Evolutionary conservation across 2,329 filamentous ascomycete genomes (phyloP).

Genomic region (Phialophora tarda): DNA sequence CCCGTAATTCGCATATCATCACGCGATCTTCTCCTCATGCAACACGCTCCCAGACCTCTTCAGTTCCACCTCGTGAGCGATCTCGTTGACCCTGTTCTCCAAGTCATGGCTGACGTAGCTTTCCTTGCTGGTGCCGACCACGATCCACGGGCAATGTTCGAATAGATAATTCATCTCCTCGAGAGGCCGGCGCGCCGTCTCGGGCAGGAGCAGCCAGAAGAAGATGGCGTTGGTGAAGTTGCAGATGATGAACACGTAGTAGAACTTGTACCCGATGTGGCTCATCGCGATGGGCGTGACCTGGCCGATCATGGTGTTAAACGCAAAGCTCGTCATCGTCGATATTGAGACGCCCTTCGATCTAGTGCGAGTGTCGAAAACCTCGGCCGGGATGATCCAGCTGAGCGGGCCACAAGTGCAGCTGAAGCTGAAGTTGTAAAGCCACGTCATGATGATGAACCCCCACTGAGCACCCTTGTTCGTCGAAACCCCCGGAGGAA

Average conservation of each 20-base stretch:
- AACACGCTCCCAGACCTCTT: constrained; percentile 28
- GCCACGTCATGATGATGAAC: constrained; percentile 78
- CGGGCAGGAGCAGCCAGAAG: constrained; percentile 71
- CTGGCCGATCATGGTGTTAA: constrained; percentile 75
- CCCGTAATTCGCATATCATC: neutral
- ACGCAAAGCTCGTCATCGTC: constrained; percentile 74
- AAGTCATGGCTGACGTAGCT: constrained; percentile 63
- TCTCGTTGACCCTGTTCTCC: constrained; percentile 63
- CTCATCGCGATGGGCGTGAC: constrained; percentile 67
- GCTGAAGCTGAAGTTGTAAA: constrained; percentile 80
- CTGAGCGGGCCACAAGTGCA: constrained; percentile 71
- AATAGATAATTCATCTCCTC: constrained; percentile 73
- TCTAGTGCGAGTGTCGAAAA: constrained; percentile 77
- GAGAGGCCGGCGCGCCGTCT: constrained; percentile 62
- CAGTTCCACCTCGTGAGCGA: constrained; percentile 56
- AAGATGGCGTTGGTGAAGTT: constrained; percentile 72
- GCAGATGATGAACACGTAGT: constrained; percentile 68
- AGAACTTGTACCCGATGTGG: constrained; percentile 61
- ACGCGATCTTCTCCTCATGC: constrained; percentile 33
- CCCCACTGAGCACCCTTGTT: constrained; percentile 68
- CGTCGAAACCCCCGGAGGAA: constrained; percentile 62
- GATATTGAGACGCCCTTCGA: constrained; percentile 76
- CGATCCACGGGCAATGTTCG: constrained; percentile 67
- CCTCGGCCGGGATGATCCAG: constrained; percentile 66
- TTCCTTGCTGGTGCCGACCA: constrained; percentile 62